Base-by-base conservation (phyloP, 495 filamentous ascomycete genomes). In the Xylaria telfairii region DNA sequence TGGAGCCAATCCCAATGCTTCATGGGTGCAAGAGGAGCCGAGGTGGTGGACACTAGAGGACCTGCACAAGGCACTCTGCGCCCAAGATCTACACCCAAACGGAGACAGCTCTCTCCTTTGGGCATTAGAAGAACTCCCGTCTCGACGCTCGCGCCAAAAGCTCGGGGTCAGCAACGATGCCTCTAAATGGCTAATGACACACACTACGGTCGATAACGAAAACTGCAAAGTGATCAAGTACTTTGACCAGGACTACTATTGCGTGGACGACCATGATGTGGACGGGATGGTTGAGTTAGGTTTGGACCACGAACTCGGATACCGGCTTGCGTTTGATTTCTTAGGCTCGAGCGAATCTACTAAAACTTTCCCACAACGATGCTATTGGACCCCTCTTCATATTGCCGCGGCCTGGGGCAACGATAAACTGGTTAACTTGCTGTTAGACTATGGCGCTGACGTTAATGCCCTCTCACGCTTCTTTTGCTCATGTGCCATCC, bases 351-450 rank as follows among this genome's bases (percentile, higher is more conserved):
- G n/a, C n/a, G n/a, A n/a, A n/a, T n/a, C n/a, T n/a, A n/a, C n/a
- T n/a, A 28, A 12, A 21, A 56, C 47, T 54, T 54, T 67, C 13
- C 47, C 65, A 59, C 17, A 59, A 12, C 49, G 17, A 44, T 67
- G 21, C 59, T 76, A 65, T 28, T 74, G 72, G 72, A 76, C 79
- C 39, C 70, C 79, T 13, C 64, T 84, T n/a, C 82, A 84, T 42
- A 72, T 82, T 9, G 82, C 82, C 17, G 81, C 75, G 15, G 63
- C 73, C 17, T 67, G 66, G 39, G 80, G 81, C 17, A 77, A 82
- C 41, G 53, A 77, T 39, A 67, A 79, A 9, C 71, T 80, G 9
- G 56, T 82, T 21, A 49, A 71, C 9, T 56, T 76, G 19, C 72
- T 84, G 21, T 62, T 83, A 47, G 56, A 75, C 21, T 47, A 75